Percentiles rank a stretch among this genome's conserved stretches.
Evolutionary conservation across 2,329 filamentous ascomycete genomes (phyloP).

Genomic region (Curvularia lunata): DNA sequence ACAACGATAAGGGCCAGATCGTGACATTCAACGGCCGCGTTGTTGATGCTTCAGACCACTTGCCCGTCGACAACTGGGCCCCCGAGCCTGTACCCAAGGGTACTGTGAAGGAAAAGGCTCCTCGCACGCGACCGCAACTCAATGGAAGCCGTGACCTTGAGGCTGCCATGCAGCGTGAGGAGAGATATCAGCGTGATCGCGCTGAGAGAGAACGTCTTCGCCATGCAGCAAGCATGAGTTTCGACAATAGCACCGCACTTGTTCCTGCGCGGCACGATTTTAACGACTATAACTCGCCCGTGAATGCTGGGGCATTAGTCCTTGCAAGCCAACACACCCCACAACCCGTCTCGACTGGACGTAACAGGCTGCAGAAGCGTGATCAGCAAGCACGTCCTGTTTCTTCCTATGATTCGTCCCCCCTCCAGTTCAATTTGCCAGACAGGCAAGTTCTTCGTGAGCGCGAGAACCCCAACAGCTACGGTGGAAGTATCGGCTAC

Average conservation of each 20-base stretch:
- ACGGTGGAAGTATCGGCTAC: constrained; percentile 39
- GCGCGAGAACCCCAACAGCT: constrained; percentile 43
- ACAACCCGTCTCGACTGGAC: constrained; percentile 23
- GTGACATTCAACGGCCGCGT: constrained; percentile 77
- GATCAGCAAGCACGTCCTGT: constrained; percentile 27
- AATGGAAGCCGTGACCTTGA: constrained; percentile 58
- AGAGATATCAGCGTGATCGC: constrained; percentile 42
- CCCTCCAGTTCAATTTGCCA: constrained; percentile 22
- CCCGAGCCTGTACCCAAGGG: constrained; percentile 73
- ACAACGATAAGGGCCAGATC: constrained; percentile 69
- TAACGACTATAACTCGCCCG: constrained; percentile 24
- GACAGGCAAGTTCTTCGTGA: constrained; percentile 43
- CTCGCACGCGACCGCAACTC: constrained; percentile 56
- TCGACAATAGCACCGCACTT: constrained; percentile 39
- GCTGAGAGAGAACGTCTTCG: constrained; percentile 43
- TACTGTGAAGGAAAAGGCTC: constrained; percentile 49
- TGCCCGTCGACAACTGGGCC: constrained; percentile 78
- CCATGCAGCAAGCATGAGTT: constrained; percentile 36
- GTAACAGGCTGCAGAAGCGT: constrained; percentile 42
- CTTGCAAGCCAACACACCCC: constrained; percentile 30
- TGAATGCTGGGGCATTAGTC: constrained; percentile 30
- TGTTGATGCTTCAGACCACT: constrained; percentile 80
- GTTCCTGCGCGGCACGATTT: constrained; percentile 39
- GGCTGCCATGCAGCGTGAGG: constrained; percentile 41
- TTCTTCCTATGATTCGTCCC: constrained; percentile 19